Base-by-base conservation (phyloP, 257 asterid genomes). In the Jaltomata sinuosa region DNA sequence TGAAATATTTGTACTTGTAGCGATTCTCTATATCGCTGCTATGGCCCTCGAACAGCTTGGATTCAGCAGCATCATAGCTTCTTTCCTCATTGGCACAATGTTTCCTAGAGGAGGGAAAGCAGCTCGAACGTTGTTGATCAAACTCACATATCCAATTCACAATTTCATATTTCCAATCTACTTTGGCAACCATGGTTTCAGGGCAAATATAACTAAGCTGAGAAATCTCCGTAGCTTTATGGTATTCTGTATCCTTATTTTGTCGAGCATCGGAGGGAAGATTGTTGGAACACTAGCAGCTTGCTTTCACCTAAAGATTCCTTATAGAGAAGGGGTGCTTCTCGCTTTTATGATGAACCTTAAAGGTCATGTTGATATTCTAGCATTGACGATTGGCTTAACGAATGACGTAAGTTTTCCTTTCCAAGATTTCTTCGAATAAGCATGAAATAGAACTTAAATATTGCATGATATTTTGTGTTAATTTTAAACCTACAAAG, bases 91-190 rank as follows among this genome's bases (percentile, higher is more conserved):
- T 12, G 99, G 99, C 3, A 90, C 95, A 3, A 79, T 92, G 94
- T 97, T 97, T 77, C 99, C 99, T 15, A 90, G 98, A 89, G 94
- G 99, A 53, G 99, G 99, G 79, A 97, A 91, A 89, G 90, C 97
- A 12, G 93, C 94, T 53, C 92, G 99, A 38, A 97, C 99, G 16
- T 93, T 97, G 88, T 82, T 88, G 89, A 92, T 88, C 85, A 97
- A 97, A 84, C 97, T 95, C 15, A 89, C 97, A 2, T 97, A 97
- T 84, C 87, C 90, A 0, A 97, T 94, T 85, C 91, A 94, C 87
- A 95, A 92, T 89, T 97, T 97, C 77, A 88, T 97, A 42, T 93
- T 97, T 55, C 99, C 99, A 3, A 89, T 97, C 79, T 97, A 97
- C 93, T 95, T 97, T 83, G 99, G 99, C 45, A 95, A 94, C 85